Percentiles rank a stretch among this genome's conserved stretches.
phyloP scores from a whole-genome alignment of 2,329 filamentous ascomycete genomes.

The Epichloe coenophiala region DNA sequence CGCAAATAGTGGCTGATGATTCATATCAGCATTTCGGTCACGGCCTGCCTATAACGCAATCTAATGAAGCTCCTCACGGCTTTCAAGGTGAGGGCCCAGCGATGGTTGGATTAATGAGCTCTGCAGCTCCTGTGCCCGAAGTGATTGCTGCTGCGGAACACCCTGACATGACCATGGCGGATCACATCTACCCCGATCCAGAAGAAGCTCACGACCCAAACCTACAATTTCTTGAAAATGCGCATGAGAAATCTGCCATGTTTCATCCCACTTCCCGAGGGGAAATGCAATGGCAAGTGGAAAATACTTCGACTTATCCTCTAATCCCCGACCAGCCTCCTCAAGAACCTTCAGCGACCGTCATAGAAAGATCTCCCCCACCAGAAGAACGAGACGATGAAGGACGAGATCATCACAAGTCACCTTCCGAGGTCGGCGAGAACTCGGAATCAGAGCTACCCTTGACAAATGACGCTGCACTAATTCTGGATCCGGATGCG shows the following conservation, averaged over 20 bases:
- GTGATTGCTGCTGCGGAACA: neutral
- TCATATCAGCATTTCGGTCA: slow-evolving; percentile 1
- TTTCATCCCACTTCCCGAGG: neutral
- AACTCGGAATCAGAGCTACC: neutral
- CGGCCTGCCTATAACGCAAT: neutral
- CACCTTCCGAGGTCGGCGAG: neutral
- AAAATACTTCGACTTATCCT: neutral
- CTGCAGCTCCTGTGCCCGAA: neutral
- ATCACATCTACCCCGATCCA: neutral
- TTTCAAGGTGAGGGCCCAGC: neutral
- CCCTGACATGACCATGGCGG: neutral
- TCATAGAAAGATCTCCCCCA: slow-evolving; percentile 2
- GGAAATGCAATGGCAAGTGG: neutral
- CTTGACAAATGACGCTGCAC: neutral
- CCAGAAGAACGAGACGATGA: neutral
- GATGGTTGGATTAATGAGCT: neutral
- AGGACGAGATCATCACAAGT: neutral
- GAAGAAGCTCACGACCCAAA: slow-evolving; percentile 7
- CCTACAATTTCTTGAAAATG: slow-evolving; percentile 5
- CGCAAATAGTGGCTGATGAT: neutral
- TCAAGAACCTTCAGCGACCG: neutral
- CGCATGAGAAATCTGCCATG: neutral
- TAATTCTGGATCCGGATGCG: neutral
- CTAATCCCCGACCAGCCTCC: neutral
- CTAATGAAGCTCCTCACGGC: neutral